These are phyloP conservation scores for Hibiscus mutabilis DNA, from an alignment of 345 rosid genomes.

Conservation along the genomic window DNA sequence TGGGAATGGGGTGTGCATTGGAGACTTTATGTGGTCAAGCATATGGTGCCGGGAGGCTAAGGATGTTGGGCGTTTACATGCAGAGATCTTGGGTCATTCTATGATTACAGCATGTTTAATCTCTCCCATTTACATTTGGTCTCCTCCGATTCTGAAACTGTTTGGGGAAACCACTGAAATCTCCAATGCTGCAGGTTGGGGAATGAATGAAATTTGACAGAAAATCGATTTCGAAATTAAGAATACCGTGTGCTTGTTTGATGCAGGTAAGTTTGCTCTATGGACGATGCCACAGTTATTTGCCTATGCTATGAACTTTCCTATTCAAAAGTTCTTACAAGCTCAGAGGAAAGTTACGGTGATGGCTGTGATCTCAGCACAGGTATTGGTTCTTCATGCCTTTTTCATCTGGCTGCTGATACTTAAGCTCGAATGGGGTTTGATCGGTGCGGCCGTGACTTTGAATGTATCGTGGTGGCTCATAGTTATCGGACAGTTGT, in stretches of 20 bases:
- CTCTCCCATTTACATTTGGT: constrained; percentile 73
- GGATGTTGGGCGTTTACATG: constrained; percentile 89
- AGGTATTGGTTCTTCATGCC: constrained; percentile 51
- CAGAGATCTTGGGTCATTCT: constrained; percentile 94
- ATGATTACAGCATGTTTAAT: constrained; percentile 53
- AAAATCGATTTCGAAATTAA: not conserved
- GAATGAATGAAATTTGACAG: not conserved
- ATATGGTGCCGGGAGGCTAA: constrained; percentile 63
- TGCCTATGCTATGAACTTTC: constrained; percentile 84
- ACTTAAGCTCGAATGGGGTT: constrained; percentile 66
- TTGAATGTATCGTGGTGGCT: constrained; percentile 92
- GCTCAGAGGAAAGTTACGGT: constrained; percentile 82
- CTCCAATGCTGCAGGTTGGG: constrained; percentile 75
- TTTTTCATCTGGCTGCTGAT: constrained; percentile 77
- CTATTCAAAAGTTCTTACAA: constrained; percentile 83
- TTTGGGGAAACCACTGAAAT: constrained; percentile 69
- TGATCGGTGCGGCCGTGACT: constrained; percentile 76
- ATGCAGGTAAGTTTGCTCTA: constrained; percentile 70
- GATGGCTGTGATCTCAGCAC: constrained; percentile 69
- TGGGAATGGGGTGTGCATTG: constrained; percentile 95
- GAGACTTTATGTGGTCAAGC: constrained; percentile 96
- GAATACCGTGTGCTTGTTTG: not conserved
- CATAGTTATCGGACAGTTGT: constrained; percentile 52
- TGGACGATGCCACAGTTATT: constrained; percentile 89
- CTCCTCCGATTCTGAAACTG: constrained; percentile 69